Percentiles rank a stretch among this genome's conserved stretches.
These are phyloP conservation scores for Typha latifolia DNA, from an alignment of 176 grass and related monocot species.

Conservation along the genomic window DNA sequence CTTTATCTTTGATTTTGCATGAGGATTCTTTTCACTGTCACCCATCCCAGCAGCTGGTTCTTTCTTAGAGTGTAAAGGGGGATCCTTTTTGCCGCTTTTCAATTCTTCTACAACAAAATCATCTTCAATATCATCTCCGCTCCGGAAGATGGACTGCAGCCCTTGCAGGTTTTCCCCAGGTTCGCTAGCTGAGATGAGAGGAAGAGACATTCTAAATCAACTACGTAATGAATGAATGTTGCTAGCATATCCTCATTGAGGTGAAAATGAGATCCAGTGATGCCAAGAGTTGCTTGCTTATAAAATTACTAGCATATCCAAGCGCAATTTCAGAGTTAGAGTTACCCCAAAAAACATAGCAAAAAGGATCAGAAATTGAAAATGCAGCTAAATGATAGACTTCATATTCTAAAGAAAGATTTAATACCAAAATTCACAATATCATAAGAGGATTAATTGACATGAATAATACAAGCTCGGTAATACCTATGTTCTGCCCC, in stretches of 20 bases:
- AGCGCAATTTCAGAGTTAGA: not conserved
- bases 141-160: slow-evolving; percentile 12
- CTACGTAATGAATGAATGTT: slow-evolving; percentile 4
- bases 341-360: not conserved
- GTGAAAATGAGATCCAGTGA: slow-evolving; percentile 3
- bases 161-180: slow-evolving; percentile 14
- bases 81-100: slow-evolving; percentile 30
- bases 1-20: slow-evolving; percentile 42
- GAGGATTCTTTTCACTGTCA: slow-evolving; percentile 21
- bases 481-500: slow-evolving; percentile 25
- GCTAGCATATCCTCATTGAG: not conserved
- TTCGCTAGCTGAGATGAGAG: slow-evolving; percentile 34
- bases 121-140: slow-evolving; percentile 92
- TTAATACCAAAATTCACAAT: not conserved
- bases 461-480: not conserved
- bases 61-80: slow-evolving; percentile 21
- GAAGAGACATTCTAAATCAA: slow-evolving; percentile 6
- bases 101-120: slow-evolving; percentile 66
- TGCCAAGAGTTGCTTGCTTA: not conserved
- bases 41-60: slow-evolving; percentile 6
- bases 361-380: slow-evolving; percentile 5
- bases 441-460: slow-evolving; percentile 10
- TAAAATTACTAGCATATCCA: not conserved
- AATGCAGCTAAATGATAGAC: slow-evolving; percentile 1
- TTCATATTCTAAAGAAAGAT: not conserved